Evolutionary conservation across 83 land plant species (phyloP), one percentile per base, ranked within the genome.

Genomic region (Diphasiastrum complanatum): DNA sequence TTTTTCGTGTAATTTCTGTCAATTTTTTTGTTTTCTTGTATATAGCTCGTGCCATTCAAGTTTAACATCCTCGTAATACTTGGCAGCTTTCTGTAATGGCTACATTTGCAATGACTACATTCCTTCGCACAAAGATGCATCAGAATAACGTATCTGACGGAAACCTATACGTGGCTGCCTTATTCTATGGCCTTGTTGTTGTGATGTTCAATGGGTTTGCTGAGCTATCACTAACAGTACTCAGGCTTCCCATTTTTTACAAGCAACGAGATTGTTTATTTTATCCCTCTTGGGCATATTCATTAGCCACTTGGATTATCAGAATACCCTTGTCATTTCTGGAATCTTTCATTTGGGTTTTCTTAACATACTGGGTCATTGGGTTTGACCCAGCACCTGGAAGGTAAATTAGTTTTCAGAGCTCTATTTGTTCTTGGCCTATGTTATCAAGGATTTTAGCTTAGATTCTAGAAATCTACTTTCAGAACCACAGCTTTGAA

Each of bases 171-270:
- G 20, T 49, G 12, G 5, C 10, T 20, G 10, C 52, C 22, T 19
- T 49, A 10, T 49, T 49, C 52, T 49, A 11, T 20, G 12, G 20
- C 20, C 12, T 49, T 19, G 10, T 20, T 20, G 52, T 49, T 20
- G 19, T 49, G 18, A 49, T 49, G 52, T 49, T 49, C 19, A 49
- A 49, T 49, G 52, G 52, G 5, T 49, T 49, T 49, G 52, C 52
- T 5, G 52, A 49, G 52, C 52, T 49, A 14, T 14, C 52, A 11
- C 5, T 49, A 20, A 49, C 52, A 14, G 22, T 20, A 5, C 10
- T 14, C 19, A 49, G 52, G 52, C 22, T 49, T 5, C 52, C 52
- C 5, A 20, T 49, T 5, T 49, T 49, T 20, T 49, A 49, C 20
- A 49, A 49, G 52, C 52, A 49, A 20, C 52, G 52, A 19, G 22